Base-by-base conservation (phyloP, 2,329 filamentous ascomycete species). In the Aspergillus vadensis region DNA sequence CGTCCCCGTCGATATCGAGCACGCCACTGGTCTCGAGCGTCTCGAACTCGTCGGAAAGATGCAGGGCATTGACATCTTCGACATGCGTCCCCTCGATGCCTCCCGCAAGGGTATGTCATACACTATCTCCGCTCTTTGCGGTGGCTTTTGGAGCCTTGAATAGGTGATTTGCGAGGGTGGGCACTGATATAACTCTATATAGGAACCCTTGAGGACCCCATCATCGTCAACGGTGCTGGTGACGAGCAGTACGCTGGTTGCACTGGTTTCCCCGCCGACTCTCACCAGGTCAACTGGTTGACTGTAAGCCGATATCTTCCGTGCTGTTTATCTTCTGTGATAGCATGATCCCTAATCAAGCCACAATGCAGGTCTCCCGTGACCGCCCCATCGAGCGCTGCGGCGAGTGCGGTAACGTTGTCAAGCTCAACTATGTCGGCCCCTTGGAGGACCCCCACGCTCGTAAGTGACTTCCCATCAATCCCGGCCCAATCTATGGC, bases 31-130 rank as follows among this genome's bases (percentile, higher is more conserved):
- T 91, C 86, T 98, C 63, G 95, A 99, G 85, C 93, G 95, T 87
- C 87, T 99, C 71, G 95, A 99, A 82, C 95, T 99, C 75, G 85
- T 99, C 78, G 95, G 95, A 82, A 99, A 99, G 88, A 97, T 98
- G 90, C 92, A 98, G 85, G 93, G 95, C 69, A 84, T 97, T 73
- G 95, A 99, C 77, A 85, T 98, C 77, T 99, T 99, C 83, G 93
- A 99, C 83, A 97, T 98, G 95, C 89, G 88, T 80, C 95, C 95
- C 66, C 87, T 99, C 72, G 95, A 98, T 79, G 85, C 94, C 66
- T 95, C 90, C 79, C 89, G 95, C 76, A 86, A 86, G 80, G 94
- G 94, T 91, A 84, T 67, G 83, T 60, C 21, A 49, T 67, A 17
- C 60, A 60, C 56, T 36, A 7, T 55, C 30, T 32, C 27, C 10